A percentile compares a stretch with the other conserved stretches of the same genome.
These are phyloP conservation scores for Suhomyces kunorum DNA, from an alignment of 1,139 yeast genomes.

Conservation along the genomic window DNA sequence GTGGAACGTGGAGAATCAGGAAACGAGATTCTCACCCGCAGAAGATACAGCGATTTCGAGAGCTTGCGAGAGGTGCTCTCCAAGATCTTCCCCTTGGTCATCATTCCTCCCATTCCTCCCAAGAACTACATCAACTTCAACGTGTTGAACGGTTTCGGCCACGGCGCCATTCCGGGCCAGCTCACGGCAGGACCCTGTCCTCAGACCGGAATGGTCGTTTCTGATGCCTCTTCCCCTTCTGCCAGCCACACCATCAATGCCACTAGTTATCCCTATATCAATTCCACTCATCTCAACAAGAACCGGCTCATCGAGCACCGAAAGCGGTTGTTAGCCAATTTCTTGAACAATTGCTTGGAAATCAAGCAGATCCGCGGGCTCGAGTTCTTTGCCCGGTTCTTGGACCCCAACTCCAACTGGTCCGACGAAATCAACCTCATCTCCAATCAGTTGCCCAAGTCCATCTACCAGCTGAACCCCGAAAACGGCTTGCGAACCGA, in stretches of 20 bases:
- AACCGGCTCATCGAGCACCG: conserved; percentile 56
- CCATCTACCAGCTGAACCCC: conserved; percentile 54
- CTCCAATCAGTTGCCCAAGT: conserved; percentile 43
- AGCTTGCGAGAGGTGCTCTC: conserved; percentile 69
- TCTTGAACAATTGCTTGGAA: conserved; percentile 71
- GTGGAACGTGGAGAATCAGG: conserved; percentile 31
- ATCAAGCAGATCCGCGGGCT: conserved; percentile 58
- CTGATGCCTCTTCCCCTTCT: conserved; percentile 5
- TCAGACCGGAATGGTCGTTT: too few relatives aligned
- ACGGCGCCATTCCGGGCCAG: conserved; percentile 3
- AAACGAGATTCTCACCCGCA: conserved; percentile 62
- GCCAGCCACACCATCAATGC: conserved; percentile 6
- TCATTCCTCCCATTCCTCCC: conserved; percentile 95
- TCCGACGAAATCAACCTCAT: conserved; percentile 48
- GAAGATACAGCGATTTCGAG: conserved; percentile 93
- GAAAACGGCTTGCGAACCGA: conserved; percentile 54
- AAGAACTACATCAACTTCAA: conserved; percentile 60
- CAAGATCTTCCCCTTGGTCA: conserved; percentile 74
- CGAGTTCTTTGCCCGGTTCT: conserved; percentile 69
- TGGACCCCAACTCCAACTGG: conserved; percentile 88
- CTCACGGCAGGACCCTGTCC: conserved; percentile 3
- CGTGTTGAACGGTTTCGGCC: conserved; percentile 36
- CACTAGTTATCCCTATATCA: conserved; percentile 40
- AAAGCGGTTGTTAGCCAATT: conserved; percentile 73
- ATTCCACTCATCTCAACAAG: conserved; percentile 46